Evolutionary conservation across 208 protist genomes (phyloP), one percentile per base, ranked within the genome.

Genomic region (Porcisia hertigi): DNA sequence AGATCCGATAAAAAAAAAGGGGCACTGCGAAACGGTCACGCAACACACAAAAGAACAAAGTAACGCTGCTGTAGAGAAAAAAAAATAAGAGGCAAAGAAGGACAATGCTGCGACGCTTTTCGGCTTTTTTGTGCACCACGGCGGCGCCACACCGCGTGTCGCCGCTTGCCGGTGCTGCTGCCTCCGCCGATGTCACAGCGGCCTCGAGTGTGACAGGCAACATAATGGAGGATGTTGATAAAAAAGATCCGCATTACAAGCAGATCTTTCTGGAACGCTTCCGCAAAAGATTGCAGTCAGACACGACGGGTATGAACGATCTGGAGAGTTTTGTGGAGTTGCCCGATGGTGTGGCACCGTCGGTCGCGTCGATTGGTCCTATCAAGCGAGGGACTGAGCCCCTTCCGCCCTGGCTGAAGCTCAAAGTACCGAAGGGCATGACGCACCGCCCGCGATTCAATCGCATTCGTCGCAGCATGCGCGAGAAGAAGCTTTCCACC

Each of bases 381-480:
- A 84, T 96, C 66, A 88, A 91, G 76, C 91, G 92, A 16, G 94
- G 94, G 0, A 70, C 70, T 47, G 92, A 97, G 85, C 95, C 92
- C 8, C 87, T 98, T 30, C 95, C 95, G 34, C 90, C 93, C 77
- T 98, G 95, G 94, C 73, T 98, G 62, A 97, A 98, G 84, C 89
- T 98, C n/a, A 92, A 95, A 72, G 82, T 97, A 67, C 87, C 92
- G 30, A 96, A 96, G 81, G 93, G 92, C 45, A 76, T 86, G 75
- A 90, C 84, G 34, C 88, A 94, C 79, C 89, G 78, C 41, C 89
- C 90, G 3, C 92, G 94, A 12, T 98, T 92, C 80, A 94, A 96
- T 76, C 81, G 77, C 36, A 92, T 98, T 25, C 89, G 90, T 39
- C 78, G 76, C 39, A 89, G 84, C 49, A 95, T 98, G 89, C 85